These are phyloP conservation scores for Xerocomus nothofagi DNA, from an alignment of 1,284 basidiomycete genomes.

Conservation along the genomic window DNA sequence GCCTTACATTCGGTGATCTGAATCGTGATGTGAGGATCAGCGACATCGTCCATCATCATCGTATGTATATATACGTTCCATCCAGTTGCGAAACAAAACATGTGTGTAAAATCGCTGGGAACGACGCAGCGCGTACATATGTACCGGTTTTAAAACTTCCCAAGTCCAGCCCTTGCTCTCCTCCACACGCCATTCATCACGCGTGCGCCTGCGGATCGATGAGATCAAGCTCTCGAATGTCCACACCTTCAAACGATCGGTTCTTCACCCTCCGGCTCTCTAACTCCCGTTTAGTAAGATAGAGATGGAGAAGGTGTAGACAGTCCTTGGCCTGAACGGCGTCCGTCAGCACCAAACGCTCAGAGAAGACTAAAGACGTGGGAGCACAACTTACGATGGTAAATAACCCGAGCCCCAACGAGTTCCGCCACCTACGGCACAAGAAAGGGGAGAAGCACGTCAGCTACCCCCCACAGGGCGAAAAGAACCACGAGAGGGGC, in stretches of 20 bases:
- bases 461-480: background rate
- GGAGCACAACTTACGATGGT: conserved; percentile 50
- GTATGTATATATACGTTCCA: too few relatives aligned
- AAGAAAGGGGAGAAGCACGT: background rate
- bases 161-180: too few relatives aligned
- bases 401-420: conserved; percentile 67
- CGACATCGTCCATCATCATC: too few relatives aligned
- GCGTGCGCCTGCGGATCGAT: conserved; percentile 38
- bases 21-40: too few relatives aligned
- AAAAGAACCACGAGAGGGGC: conserved; percentile 9
- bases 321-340: conserved; percentile 58
- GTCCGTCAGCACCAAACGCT: background rate
- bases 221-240: conserved; percentile 63
- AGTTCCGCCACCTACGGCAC: conserved; percentile 65
- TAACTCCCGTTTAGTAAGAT: conserved; percentile 66
- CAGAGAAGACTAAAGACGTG: background rate
- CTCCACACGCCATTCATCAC: conserved; percentile 5
- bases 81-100: background rate
- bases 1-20: too few relatives aligned
- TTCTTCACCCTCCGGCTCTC: conserved; percentile 64
- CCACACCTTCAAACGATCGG: conserved; percentile 68
- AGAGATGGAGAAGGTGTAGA: conserved; percentile 62
- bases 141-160: too few relatives aligned
- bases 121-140: too few relatives aligned
- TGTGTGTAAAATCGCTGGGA: too few relatives aligned